phyloP scores from a whole-genome alignment of 2,329 filamentous ascomycete species.

The Nakataea oryzae region DNA sequence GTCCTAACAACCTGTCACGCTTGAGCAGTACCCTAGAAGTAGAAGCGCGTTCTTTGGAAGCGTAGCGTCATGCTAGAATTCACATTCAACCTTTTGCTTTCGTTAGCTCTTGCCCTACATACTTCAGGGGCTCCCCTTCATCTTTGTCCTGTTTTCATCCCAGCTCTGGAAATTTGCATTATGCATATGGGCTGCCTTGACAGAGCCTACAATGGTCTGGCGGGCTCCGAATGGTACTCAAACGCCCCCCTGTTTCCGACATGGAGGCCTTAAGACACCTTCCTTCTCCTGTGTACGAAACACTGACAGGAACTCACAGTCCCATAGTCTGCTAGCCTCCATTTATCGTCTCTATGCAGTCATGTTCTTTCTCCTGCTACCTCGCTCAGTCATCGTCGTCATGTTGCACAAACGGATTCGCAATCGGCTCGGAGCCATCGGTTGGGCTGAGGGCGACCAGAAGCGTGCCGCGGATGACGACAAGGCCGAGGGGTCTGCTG shows the following conservation, averaged over 20 bases:
- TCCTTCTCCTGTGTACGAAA: too few species aligned
- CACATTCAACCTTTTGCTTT: neutral
- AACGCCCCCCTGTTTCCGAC: too few species aligned
- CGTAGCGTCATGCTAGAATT: neutral
- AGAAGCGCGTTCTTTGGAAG: neutral
- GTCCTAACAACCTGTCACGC: neutral
- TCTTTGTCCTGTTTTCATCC: neutral
- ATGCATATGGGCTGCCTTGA: neutral
- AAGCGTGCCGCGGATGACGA: conserved; percentile 85
- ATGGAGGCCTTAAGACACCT: neutral
- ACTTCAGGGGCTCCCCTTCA: neutral
- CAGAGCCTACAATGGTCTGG: neutral
- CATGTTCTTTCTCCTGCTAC: too few species aligned
- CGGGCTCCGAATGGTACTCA: neutral
- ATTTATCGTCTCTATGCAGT: too few species aligned
- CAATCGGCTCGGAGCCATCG: conserved; percentile 91
- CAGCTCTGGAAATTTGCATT: neutral
- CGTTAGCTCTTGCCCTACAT: neutral
- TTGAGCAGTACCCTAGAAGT: neutral
- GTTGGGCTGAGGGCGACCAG: conserved; percentile 87
- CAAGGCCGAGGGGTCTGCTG: conserved; percentile 69
- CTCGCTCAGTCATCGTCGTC: conserved; percentile 41
- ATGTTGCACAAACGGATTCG: conserved; percentile 77
- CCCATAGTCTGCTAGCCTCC: too few species aligned
- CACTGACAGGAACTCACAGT: too few species aligned